Evolutionary conservation across 768 basidiomycete species (phyloP).

Genomic region (Xerocomellus dryophilus): DNA sequence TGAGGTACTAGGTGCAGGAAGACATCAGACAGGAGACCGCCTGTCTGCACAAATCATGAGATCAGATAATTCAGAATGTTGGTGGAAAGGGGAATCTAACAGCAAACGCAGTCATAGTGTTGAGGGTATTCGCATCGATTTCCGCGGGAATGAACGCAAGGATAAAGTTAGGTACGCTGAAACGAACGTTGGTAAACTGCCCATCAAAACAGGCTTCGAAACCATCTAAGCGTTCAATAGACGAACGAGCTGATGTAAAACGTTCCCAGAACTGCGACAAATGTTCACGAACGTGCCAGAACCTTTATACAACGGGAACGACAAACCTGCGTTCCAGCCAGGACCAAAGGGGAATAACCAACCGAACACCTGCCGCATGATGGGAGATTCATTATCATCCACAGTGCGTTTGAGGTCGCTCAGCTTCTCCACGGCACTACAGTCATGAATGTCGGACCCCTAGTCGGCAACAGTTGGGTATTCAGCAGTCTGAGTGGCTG

Average conservation of each 20-base stretch:
- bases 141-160: slow-evolving; percentile 90
- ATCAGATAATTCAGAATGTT: slow-evolving; percentile 13
- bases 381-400: slow-evolving; percentile 63
- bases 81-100: slow-evolving; percentile 41
- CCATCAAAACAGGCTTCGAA: slow-evolving; percentile 21
- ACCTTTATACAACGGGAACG: neutral
- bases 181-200: slow-evolving; percentile 23
- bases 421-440: slow-evolving; percentile 44
- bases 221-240: slow-evolving; percentile 8
- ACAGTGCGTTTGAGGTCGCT: slow-evolving; percentile 57
- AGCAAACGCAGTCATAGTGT: slow-evolving; percentile 93
- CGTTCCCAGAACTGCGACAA: slow-evolving; percentile 67
- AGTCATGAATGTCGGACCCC: slow-evolving; percentile 45
- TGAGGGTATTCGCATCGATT: slow-evolving; percentile 79
- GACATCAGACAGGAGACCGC: slow-evolving; percentile 89
- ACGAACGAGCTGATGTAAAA: slow-evolving; percentile 96
- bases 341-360: slow-evolving; percentile 89
- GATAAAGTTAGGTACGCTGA: slow-evolving; percentile 89
- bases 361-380: slow-evolving; percentile 77
- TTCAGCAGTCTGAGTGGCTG: slow-evolving; percentile 1
- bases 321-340: slow-evolving; percentile 73
- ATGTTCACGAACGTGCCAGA: slow-evolving; percentile 23
- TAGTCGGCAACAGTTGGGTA: slow-evolving; percentile 19
- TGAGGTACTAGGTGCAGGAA: slow-evolving; percentile 91
- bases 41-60: slow-evolving; percentile 51